Conservation (phyloP, 345 rosid species). For the Draba incana region DNA sequence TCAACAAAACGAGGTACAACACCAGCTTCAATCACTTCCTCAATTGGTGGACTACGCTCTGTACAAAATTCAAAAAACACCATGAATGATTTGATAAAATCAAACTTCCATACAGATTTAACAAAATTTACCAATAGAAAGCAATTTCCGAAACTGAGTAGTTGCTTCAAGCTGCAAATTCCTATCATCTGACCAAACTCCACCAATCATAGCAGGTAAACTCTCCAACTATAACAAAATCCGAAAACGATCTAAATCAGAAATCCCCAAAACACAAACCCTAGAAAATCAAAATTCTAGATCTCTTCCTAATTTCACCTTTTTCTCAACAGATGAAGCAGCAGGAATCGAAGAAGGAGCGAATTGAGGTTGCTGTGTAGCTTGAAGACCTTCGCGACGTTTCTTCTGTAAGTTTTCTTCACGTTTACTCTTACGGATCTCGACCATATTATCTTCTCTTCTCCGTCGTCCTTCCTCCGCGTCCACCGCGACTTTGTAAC, state of each 20-base stretch:
- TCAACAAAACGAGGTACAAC: conserved; percentile 86
- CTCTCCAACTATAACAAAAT: conserved; percentile 58
- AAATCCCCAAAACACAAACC: neutral
- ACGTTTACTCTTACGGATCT: conserved; percentile 84
- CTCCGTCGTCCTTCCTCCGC: conserved; percentile 88
- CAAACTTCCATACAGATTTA: neutral
- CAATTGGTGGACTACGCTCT: conserved; percentile 91
- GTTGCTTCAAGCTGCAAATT: conserved; percentile 74
- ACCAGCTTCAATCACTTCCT: conserved; percentile 80
- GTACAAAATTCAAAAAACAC: neutral
- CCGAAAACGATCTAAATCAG: conserved; percentile 22
- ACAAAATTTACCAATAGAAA: conserved; percentile 63
- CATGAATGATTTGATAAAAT: neutral
- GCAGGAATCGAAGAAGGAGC: conserved; percentile 49
- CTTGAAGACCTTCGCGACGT: conserved; percentile 78
- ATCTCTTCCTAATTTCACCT: conserved; percentile 43
- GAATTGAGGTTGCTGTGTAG: conserved; percentile 45
- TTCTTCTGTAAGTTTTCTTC: conserved; percentile 91
- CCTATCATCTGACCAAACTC: conserved; percentile 63
- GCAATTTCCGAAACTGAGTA: conserved; percentile 78
- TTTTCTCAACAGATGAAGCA: conserved; percentile 62
- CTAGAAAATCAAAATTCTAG: conserved; percentile 27
- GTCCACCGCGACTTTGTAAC: conserved; percentile 83
- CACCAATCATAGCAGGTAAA: conserved; percentile 73
- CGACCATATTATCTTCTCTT: conserved; percentile 91